Evolutionary conservation across 257 asterid genomes (phyloP).

Genomic region (Nicotiana tabacum): DNA sequence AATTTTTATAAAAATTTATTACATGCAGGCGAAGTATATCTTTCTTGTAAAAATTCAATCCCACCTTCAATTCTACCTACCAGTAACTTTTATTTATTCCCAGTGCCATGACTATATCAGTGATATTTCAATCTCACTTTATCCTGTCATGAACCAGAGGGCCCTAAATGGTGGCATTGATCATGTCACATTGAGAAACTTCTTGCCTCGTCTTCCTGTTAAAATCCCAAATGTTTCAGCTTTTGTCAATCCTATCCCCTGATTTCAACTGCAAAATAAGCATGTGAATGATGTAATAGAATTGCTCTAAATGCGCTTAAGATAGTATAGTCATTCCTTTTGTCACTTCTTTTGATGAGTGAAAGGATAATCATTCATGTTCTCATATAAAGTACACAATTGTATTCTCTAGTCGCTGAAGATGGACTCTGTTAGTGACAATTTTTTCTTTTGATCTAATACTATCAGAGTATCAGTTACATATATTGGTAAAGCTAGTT

Average conservation of each 20-base stretch:
- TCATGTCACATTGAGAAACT: neutral
- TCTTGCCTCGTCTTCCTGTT: neutral
- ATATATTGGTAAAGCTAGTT: neutral
- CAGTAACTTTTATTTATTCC: neutral
- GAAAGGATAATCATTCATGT: neutral
- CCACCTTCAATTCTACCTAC: neutral
- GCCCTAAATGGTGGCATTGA: neutral
- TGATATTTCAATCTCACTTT: neutral
- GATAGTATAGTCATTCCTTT: neutral
- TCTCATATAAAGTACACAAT: neutral
- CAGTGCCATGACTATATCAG: neutral
- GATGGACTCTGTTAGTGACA: neutral
- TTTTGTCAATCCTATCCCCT: neutral
- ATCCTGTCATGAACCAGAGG: neutral
- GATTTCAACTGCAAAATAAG: neutral
- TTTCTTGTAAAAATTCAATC: neutral
- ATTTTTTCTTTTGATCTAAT: neutral
- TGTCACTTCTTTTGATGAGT: slow-evolving; percentile 3
- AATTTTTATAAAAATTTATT: neutral
- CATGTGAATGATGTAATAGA: neutral
- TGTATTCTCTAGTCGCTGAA: neutral
- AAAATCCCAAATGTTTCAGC: neutral
- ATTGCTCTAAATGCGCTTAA: neutral
- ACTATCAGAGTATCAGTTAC: neutral
- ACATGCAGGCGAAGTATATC: neutral